Evolutionary conservation across 768 basidiomycete species (phyloP).

Genomic region (Mycena kentingensis): DNA sequence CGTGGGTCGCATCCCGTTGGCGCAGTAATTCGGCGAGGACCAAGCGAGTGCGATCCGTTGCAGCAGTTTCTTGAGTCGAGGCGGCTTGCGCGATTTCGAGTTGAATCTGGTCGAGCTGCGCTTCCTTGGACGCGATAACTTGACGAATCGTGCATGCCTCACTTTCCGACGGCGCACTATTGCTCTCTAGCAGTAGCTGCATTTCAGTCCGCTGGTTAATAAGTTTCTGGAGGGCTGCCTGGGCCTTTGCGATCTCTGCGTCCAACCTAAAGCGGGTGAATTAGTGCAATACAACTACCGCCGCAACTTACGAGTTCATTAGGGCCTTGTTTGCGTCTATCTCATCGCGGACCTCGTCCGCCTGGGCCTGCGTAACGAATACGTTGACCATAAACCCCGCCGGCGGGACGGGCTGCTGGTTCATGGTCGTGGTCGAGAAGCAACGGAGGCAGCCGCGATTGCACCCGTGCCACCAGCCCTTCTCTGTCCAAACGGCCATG

Average conservation of each 20-base stretch:
- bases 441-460: neutral
- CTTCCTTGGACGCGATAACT: slow-evolving; percentile 21
- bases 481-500: too few species aligned
- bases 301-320: slow-evolving; percentile 16
- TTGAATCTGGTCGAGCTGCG: slow-evolving; percentile 16
- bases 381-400: slow-evolving; percentile 11
- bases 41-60: slow-evolving; percentile 14
- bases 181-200: slow-evolving; percentile 21
- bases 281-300: neutral
- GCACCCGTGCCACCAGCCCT: too few species aligned
- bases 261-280: slow-evolving; percentile 17
- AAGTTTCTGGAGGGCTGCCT: slow-evolving; percentile 19
- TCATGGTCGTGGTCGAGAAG: slow-evolving; percentile 1
- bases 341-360: neutral
- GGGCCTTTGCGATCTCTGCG: slow-evolving; percentile 21
- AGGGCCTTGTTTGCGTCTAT: slow-evolving; percentile 17
- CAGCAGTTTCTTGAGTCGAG: too few species aligned
- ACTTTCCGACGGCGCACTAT: slow-evolving; percentile 14
- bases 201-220: slow-evolving; percentile 17
- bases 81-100: neutral
- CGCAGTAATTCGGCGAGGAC: slow-evolving; percentile 12
- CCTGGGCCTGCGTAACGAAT: slow-evolving; percentile 15
- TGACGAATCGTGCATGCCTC: slow-evolving; percentile 20
- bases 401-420: neutral
- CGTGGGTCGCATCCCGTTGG: slow-evolving; percentile 15